These are phyloP conservation scores for Aspergillus tanneri DNA, from an alignment of 2,329 filamentous ascomycete genomes.

Conservation along the genomic window DNA sequence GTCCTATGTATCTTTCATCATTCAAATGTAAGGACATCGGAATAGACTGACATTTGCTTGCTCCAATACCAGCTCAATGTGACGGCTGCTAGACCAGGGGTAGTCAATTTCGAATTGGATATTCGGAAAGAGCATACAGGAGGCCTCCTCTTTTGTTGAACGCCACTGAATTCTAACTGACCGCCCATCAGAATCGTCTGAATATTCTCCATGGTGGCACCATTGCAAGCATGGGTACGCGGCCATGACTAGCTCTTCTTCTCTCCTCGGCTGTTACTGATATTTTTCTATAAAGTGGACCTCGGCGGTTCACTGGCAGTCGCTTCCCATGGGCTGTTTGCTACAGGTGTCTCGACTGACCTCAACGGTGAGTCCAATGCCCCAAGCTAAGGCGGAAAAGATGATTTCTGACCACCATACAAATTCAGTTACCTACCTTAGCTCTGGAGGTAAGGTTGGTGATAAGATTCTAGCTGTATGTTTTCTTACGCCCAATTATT, in stretches of 20 bases:
- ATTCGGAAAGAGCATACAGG: conserved; percentile 66
- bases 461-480: conserved; percentile 56
- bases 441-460: conserved; percentile 62
- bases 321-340: conserved; percentile 63
- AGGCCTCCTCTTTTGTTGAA: conserved; percentile 14
- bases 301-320: conserved; percentile 66
- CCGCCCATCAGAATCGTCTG: conserved; percentile 56
- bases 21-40: background rate
- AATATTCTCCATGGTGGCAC: conserved; percentile 67
- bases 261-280: background rate
- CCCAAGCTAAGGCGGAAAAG: background rate
- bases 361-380: conserved; percentile 51
- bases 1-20: too few species aligned
- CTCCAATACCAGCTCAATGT: conserved; percentile 62
- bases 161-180: conserved; percentile 4
- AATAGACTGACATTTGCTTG: conserved; percentile 10
- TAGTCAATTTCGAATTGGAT: conserved; percentile 64
- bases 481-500: conserved; percentile 8
- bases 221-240: conserved; percentile 59
- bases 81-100: conserved; percentile 59
- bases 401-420: background rate
- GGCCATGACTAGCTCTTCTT: background rate
- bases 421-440: conserved; percentile 60
- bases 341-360: conserved; percentile 67
- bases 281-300: conserved; percentile 51